Evolutionary conservation across 1,284 basidiomycete genomes (phyloP).

Genomic region (Cryptococcus maquisensis): DNA sequence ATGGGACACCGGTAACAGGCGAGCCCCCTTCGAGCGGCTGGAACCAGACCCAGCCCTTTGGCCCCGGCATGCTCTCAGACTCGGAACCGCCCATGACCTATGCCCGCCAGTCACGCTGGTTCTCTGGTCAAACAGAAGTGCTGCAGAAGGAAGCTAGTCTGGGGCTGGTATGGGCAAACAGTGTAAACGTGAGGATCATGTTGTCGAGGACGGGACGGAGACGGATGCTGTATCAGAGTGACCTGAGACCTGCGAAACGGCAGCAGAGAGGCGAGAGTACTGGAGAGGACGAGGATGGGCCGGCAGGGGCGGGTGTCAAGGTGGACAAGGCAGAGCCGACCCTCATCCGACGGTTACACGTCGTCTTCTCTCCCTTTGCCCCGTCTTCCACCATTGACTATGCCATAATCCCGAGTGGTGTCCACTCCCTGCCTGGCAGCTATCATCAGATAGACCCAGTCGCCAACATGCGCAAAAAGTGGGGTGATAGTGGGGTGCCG

Average conservation of each 20-base stretch:
- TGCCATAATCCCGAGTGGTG: slow-evolving; percentile 60
- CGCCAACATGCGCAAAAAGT: slow-evolving; percentile 4
- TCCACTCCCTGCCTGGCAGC: slow-evolving; percentile 43
- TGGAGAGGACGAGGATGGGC: slow-evolving; percentile 1
- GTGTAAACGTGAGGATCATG: slow-evolving; percentile 76
- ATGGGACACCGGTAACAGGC: slow-evolving; percentile 2
- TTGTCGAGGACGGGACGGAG: slow-evolving; percentile 69
- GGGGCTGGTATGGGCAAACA: slow-evolving; percentile 87
- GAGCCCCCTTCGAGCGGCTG: neutral
- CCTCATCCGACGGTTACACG: slow-evolving; percentile 50
- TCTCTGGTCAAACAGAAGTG: slow-evolving; percentile 58
- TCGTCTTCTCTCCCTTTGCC: slow-evolving; percentile 69
- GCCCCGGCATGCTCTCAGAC: neutral
- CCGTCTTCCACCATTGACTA: slow-evolving; percentile 64
- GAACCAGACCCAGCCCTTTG: neutral
- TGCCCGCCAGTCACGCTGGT: slow-evolving; percentile 68
- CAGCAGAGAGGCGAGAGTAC: slow-evolving; percentile 2
- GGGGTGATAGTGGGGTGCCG: slow-evolving; percentile 1
- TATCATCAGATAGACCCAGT: slow-evolving; percentile 20
- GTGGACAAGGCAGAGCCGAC: slow-evolving; percentile 42
- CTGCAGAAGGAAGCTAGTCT: slow-evolving; percentile 71
- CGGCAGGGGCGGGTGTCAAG: neutral
- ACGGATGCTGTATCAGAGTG: slow-evolving; percentile 53
- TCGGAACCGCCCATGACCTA: slow-evolving; percentile 54
- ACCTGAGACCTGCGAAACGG: slow-evolving; percentile 14